Evolutionary conservation across 2,329 filamentous ascomycete species (phyloP), one percentile per base, ranked within the genome.

Genomic region (Grosmannia penicillata): DNA sequence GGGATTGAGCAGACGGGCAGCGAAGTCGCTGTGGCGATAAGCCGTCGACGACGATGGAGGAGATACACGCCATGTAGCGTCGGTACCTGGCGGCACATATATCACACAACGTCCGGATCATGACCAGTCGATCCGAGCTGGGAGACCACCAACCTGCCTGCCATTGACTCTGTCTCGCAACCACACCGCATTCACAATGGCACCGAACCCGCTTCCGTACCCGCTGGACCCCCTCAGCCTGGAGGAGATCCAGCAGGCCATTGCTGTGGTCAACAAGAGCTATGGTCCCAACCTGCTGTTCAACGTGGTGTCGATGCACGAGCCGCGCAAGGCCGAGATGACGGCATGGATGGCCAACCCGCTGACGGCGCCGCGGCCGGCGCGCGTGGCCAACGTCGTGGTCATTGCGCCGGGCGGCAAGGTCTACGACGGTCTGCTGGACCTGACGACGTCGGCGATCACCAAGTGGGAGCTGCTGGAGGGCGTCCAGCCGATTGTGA

Each of bases 291-390:
- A 78, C 35, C 68, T 93, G 42, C 75, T 77, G 57, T 94, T 87
- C 71, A 91, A 94, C 63, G 82, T 86, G 3, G 78, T 94, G 40
- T 82, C 83, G 3, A 65, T 93, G 22, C 78, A 77, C 50, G 86
- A 94, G 64, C 86, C 86, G 35, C 79, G 79, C 46, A 94, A 94
- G 66, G 75, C 70, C 33, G 76, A 85, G 49, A 86, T 93, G 82
- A 66, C 77, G 54, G 72, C 70, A 43, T 94, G 84, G 84, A 60
- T 93, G 11, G 75, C 70, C 35, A 66, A 75, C 41, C 75, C 81
- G 1, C 60, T 72, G 17, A 67, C 64, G 9, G 61, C 65, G 0
- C 67, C 75, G 1, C 66, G 74, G 32, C 86, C 86, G 10, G 58
- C 67, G 25, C 73, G 86, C 51, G 63, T 85, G 7, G 86, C 85